Evolutionary conservation across 108 stramenopile genomes (phyloP), one percentile per base, ranked within the genome.

Genomic region (Conticribra weissflogii): DNA sequence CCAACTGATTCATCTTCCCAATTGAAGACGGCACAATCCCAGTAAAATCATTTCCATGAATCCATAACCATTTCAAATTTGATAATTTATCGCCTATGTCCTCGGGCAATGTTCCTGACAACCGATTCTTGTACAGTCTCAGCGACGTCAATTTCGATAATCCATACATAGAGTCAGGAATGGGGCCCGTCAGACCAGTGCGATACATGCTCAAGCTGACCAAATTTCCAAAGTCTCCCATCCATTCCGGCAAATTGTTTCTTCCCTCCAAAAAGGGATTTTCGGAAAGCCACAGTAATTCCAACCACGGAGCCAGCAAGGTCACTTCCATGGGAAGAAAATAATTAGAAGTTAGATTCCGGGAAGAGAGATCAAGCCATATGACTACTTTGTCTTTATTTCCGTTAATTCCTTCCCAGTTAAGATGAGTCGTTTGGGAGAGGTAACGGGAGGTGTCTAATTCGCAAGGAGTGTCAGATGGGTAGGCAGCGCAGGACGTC

Each of bases 41-140:
- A 3, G 46, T 74, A 68, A 79, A 79, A 32, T 49, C 29, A 68
- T 74, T 74, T 3, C 69, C 78, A 62, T 79, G 78, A 22, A 79
- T 52, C 78, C 78, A 79, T 5, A 79, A 55, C 78, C 78, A 79
- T 55, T 68, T 67, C 51, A 79, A 48, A 47, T 53, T 44, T 7
- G 12, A 46, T 44, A 79, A 61, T 27, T 54, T 62, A 1, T 49
- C 55, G 36, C 36, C 36, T 18, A 74, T 74, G 32, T 74, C 46
- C 0, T 28, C 46, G 15, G 66, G 53, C 32, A 79, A 62, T 12
- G 36, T 36, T 27, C 78, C 78, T 17, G 1, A 15, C 58, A 79
- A 74, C 0, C 68, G 73, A 27, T 53, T 62, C 32, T 50, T 55
- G 59, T 79, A 79, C 72, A 79, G 27, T 28, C 78, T 41, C 16